Evolutionary conservation across 306 rosid species (phyloP).

Genomic region (Comarum palustre): DNA sequence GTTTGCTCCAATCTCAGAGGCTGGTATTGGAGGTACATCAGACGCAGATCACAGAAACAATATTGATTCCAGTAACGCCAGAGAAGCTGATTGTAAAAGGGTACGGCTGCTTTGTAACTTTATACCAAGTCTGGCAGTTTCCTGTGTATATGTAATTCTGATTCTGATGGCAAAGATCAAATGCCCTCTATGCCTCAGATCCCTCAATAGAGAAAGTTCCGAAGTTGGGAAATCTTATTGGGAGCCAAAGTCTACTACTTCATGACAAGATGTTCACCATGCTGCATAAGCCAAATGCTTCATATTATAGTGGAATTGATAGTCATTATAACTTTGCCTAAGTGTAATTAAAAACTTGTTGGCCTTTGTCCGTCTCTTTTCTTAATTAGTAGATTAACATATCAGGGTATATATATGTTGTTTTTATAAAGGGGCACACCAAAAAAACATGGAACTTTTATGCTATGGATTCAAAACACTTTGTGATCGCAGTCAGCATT

Average conservation of each 20-base stretch:
- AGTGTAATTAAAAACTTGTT: neutral
- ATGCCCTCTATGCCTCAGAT: neutral
- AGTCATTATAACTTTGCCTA: neutral
- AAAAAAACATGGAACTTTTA: neutral
- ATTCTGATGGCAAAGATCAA: neutral
- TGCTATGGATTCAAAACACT: neutral
- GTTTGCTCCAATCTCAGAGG: neutral
- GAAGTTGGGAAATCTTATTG: neutral
- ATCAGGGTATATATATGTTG: neutral
- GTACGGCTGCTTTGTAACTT: neutral
- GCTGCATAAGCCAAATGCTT: neutral
- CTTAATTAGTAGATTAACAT: neutral
- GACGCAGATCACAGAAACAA: neutral
- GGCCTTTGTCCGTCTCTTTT: neutral
- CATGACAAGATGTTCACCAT: neutral
- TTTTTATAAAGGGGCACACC: neutral
- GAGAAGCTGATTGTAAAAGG: neutral
- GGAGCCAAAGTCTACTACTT: neutral
- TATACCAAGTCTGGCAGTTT: neutral
- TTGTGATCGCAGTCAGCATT: neutral
- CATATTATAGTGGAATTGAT: neutral
- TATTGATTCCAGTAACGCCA: neutral
- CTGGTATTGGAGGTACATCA: neutral
- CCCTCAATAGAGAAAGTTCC: neutral
- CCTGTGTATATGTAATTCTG: neutral